Evolutionary conservation across 495 filamentous ascomycete genomes (phyloP).

Genomic region (Evansstolkia leycettana): DNA sequence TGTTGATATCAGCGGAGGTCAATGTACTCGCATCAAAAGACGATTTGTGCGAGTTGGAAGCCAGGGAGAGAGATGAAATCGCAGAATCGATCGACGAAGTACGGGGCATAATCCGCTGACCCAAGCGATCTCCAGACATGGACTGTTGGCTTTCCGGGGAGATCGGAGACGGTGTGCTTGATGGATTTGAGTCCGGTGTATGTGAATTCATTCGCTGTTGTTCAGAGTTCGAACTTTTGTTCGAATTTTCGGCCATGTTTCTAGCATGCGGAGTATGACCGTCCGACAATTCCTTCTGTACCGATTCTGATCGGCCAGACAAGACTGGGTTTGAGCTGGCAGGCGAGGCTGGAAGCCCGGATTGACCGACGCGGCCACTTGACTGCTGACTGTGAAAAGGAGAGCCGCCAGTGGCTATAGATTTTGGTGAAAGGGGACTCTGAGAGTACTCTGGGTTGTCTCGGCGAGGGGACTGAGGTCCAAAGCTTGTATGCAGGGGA

Average conservation of each 20-base stretch:
- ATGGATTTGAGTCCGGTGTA: constrained; percentile 16
- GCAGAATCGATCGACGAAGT: constrained; percentile 94
- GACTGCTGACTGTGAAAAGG: constrained; percentile 13
- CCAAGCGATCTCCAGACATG: constrained; percentile 19
- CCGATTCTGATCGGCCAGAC: constrained; percentile 9
- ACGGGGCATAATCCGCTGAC: constrained; percentile 45
- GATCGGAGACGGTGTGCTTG: constrained; percentile 20
- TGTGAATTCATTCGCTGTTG: constrained; percentile 15
- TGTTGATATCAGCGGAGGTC: constrained; percentile 51
- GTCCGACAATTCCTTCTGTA: constrained; percentile 2
- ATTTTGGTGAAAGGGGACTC: constrained; percentile 19
- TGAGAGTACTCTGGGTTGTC: constrained; percentile 16
- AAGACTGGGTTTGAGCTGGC: constrained; percentile 10
- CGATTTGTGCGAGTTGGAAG: constrained; percentile 48
- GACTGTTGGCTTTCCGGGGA: constrained; percentile 19
- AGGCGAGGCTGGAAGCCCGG: constrained; percentile 18
- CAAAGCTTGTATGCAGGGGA: constrained; percentile 23
- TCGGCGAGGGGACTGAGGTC: constrained; percentile 11
- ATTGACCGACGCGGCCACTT: constrained; percentile 19
- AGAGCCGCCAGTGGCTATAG: constrained; percentile 13
- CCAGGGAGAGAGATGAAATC: constrained; percentile 74
- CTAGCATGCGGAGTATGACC: constrained; percentile 9
- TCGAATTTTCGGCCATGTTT: constrained; percentile 10
- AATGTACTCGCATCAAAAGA: constrained; percentile 43
- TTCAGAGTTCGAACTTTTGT: constrained; percentile 7